Conservation (phyloP, 208 protist species). For the Trypanosoma lewisi region DNA sequence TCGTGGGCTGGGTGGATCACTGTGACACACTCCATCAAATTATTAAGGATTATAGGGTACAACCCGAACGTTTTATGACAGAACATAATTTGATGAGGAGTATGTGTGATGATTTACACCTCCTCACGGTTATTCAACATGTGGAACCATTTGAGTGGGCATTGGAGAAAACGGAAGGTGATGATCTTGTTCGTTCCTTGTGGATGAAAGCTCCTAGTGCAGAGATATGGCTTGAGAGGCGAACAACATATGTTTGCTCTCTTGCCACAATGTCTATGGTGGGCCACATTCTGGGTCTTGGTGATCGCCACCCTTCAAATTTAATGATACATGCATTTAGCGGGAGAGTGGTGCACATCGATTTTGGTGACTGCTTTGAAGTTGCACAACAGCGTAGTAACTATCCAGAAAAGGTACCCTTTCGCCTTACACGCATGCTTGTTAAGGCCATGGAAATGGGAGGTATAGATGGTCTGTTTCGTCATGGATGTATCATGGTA, state of each 20-base stretch:
- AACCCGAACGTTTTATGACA: constrained; percentile 85
- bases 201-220: constrained; percentile 97
- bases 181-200: constrained; percentile 95
- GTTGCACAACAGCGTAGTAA: constrained; percentile 97
- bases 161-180: constrained; percentile 94
- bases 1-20: constrained; percentile 99
- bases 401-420: constrained; percentile 99
- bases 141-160: constrained; percentile 98
- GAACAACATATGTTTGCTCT: constrained; percentile 99
- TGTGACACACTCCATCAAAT: constrained; percentile 94
- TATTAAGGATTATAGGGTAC: constrained; percentile 85
- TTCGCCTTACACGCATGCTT: constrained; percentile 99
- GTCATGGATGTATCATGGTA: constrained; percentile 96
- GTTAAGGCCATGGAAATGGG: constrained; percentile 99
- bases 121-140: constrained; percentile 97
- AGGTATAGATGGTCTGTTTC: constrained; percentile 99
- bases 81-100: constrained; percentile 92
- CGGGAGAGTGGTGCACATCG: constrained; percentile 99
- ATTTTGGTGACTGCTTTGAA: constrained; percentile 99
- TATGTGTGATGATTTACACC: constrained; percentile 92
- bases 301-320: constrained; percentile 99
- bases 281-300: constrained; percentile 98
- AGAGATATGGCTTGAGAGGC: constrained; percentile 97
- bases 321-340: constrained; percentile 99
- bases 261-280: constrained; percentile 99